Evolutionary conservation across 768 basidiomycete species (phyloP), one percentile per base, ranked within the genome.

Genomic region (Boletus rex-veris): DNA sequence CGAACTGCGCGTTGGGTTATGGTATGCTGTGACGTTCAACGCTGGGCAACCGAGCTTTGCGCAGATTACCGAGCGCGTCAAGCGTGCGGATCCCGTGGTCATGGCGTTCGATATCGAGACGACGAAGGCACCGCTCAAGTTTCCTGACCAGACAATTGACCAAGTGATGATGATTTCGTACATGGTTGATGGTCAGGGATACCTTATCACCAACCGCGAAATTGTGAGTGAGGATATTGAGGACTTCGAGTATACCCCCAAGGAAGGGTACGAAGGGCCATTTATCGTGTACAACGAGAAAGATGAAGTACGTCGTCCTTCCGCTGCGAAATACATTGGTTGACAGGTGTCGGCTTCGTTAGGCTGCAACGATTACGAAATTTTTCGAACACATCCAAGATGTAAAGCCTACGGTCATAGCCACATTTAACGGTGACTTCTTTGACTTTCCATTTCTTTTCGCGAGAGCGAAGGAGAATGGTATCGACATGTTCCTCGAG

Each of bases 141-240:
- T 98, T 67, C 96, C 97, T 1, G 97, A 98, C 74, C 88, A 94
- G 61, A 82, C 84, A 7, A 86, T 92, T 24, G 97, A 98, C 75
- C 95, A 98, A 68, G 93, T 99, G 63, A 99, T 99, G 96, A 99
- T 99, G 97, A 98, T 99, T 58, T 99, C 97, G 41, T 99, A 98
- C 73, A 98, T 99, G 95, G 77, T 99, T 16, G 97, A 99, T 67
- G 96, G 94, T 0, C 92, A 95, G 70, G 97, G 97, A 0, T 99
- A 90, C 67, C 82, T 99, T 57, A 98, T 99, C 71, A 97, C 93
- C 19, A 98, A 98, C 64, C 81, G 97, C 40, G 97, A 99, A 60
- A 98, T 98, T 47, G 92, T 98, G 54, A 86, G 88, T 56, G 95
- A 98, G 66, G 92, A 98, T 65, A 98, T 99, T 57, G 94, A 97